Percentiles rank a stretch among this genome's conserved stretches.
Evolutionary conservation across 495 filamentous ascomycete genomes (phyloP).

Genomic region (Penicillium odoratum): DNA sequence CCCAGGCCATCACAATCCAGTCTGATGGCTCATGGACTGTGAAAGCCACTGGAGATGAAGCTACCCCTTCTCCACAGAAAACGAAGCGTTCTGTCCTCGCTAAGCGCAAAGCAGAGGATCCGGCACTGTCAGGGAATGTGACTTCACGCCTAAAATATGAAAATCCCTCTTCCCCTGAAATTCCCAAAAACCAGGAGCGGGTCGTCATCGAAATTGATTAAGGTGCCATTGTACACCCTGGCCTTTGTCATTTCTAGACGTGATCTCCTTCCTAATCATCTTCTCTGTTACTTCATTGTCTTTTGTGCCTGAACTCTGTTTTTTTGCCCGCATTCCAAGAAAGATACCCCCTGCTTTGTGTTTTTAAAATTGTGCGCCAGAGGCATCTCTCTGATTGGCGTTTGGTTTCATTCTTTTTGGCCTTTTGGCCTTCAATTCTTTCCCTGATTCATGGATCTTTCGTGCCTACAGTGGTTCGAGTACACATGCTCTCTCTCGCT

Average conservation of each 20-base stretch:
- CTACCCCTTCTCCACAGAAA: neutral
- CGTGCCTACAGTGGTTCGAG: neutral
- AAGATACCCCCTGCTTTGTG: neutral
- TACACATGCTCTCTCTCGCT: neutral
- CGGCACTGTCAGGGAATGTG: neutral
- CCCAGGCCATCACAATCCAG: slow-evolving; percentile 58
- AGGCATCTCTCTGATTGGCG: neutral
- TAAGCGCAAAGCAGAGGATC: slow-evolving; percentile 22
- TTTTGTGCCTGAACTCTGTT: neutral
- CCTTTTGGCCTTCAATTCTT: neutral
- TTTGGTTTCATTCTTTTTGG: neutral
- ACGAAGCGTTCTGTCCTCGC: neutral
- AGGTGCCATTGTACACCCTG: neutral
- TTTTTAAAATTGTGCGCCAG: neutral
- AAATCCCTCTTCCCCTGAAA: neutral
- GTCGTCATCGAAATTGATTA: slow-evolving; percentile 39
- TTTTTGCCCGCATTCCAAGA: neutral
- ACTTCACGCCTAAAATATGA: slow-evolving; percentile 11
- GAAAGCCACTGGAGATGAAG: slow-evolving; percentile 26
- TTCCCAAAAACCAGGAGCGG: slow-evolving; percentile 9
- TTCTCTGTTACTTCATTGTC: no score
- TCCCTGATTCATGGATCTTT: neutral
- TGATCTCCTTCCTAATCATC: neutral
- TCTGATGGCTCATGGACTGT: slow-evolving; percentile 60
- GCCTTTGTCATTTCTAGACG: neutral